Evolutionary conservation across 805 yeast genomes (phyloP).

Genomic region (Kodamaea kakaduensis): DNA sequence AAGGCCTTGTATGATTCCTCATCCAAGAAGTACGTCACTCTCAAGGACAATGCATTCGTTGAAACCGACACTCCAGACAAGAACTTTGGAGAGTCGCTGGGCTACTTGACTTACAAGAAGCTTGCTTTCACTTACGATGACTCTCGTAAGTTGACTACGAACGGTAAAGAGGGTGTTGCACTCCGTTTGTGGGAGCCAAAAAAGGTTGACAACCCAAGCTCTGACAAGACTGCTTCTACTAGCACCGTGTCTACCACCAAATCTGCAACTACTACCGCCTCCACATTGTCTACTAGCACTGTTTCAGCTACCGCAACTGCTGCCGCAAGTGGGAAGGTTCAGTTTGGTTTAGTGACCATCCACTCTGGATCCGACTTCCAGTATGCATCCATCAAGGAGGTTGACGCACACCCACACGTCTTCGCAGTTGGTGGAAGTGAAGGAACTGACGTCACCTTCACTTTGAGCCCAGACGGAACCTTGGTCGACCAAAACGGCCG

Average conservation of each 20-base stretch:
- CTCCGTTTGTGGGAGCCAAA: constrained; percentile 5
- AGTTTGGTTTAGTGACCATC: constrained; percentile 20
- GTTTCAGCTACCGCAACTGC: constrained; percentile 5
- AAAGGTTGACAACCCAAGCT: neutral
- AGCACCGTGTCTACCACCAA: too few relatives aligned
- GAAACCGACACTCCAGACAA: constrained; percentile 9
- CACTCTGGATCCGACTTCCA: constrained; percentile 26
- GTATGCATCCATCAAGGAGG: constrained; percentile 25
- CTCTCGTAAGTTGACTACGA: neutral
- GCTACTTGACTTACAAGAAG: constrained; percentile 11
- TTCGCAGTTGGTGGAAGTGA: constrained; percentile 32
- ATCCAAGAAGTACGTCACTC: constrained; percentile 16
- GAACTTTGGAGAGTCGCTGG: constrained; percentile 11
- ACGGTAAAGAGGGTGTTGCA: neutral
- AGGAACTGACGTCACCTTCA: constrained; percentile 23
- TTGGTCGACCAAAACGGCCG: constrained; percentile 30
- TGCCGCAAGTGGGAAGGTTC: constrained; percentile 5
- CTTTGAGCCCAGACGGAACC: constrained; percentile 23
- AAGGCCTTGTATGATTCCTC: constrained; percentile 18
- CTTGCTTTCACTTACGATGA: neutral
- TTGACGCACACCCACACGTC: constrained; percentile 28
- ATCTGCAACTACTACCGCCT: neutral
- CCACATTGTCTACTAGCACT: neutral
- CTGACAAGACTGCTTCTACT: neutral
- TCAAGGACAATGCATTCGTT: constrained; percentile 8